Evolutionary conservation across 2,329 filamentous ascomycete genomes (phyloP).

Genomic region (Fusarium domesticum): DNA sequence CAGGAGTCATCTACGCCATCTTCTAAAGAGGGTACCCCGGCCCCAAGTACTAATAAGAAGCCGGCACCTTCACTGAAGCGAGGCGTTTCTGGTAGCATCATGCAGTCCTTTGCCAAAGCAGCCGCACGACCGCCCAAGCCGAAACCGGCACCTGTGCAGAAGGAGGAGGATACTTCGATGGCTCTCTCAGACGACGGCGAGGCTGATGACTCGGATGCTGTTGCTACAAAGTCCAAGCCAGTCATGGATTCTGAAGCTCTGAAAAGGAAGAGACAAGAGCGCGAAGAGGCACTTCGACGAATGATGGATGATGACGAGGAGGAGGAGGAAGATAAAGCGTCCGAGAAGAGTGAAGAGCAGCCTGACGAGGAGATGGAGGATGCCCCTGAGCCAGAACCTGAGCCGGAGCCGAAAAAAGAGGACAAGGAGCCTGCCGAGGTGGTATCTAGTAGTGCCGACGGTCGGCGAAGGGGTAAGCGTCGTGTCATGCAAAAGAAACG

Average conservation of each 20-base stretch:
- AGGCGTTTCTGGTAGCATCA: slow-evolving; percentile 60
- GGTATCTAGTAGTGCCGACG: slow-evolving; percentile 52
- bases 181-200: slow-evolving; percentile 41
- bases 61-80: slow-evolving; percentile 48
- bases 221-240: slow-evolving; percentile 19
- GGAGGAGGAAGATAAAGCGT: slow-evolving; percentile 53
- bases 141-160: slow-evolving; percentile 40
- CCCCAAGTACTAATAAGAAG: slow-evolving; percentile 33
- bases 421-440: slow-evolving; percentile 49
- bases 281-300: slow-evolving; percentile 38
- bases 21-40: slow-evolving; percentile 26
- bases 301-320: slow-evolving; percentile 58
- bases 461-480: slow-evolving; percentile 71
- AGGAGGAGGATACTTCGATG: slow-evolving; percentile 33
- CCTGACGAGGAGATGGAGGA: slow-evolving; percentile 43
- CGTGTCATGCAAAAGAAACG: slow-evolving; percentile 86
- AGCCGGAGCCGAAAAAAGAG: slow-evolving; percentile 36
- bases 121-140: slow-evolving; percentile 43
- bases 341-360: slow-evolving; percentile 36
- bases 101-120: slow-evolving; percentile 74
- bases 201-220: slow-evolving; percentile 38
- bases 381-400: slow-evolving; percentile 38
- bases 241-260: slow-evolving; percentile 24
- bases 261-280: slow-evolving; percentile 34
- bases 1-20: slow-evolving; percentile 29